phyloP scores from a whole-genome alignment of 2,329 filamentous ascomycete genomes.

The Ascochyta viciae-villosae region DNA sequence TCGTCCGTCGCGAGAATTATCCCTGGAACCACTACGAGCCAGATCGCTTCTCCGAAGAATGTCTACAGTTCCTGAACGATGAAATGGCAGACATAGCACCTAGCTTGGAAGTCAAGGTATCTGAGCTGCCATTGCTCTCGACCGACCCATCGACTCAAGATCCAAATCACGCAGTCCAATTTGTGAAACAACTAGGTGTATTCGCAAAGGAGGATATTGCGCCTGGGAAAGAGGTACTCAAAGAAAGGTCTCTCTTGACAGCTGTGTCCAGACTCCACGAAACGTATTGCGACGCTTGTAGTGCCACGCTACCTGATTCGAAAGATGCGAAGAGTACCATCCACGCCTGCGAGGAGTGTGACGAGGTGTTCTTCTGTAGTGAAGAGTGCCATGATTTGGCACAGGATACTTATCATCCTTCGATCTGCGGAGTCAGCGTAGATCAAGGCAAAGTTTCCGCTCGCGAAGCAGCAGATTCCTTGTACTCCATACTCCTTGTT shows the following conservation, averaged over 20 bases:
- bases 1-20: slow-evolving; percentile 71
- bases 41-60: slow-evolving; percentile 61
- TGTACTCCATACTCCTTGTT: slow-evolving; percentile 67
- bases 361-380: slow-evolving; percentile 68
- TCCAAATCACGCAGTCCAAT: slow-evolving; percentile 61
- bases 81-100: slow-evolving; percentile 74
- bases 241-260: slow-evolving; percentile 85
- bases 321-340: slow-evolving; percentile 27
- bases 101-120: slow-evolving; percentile 79
- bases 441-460: slow-evolving; percentile 63
- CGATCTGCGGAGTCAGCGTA: slow-evolving; percentile 62
- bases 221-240: slow-evolving; percentile 77
- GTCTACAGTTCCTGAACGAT: slow-evolving; percentile 73
- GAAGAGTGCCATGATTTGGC: slow-evolving; percentile 63
- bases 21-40: slow-evolving; percentile 69
- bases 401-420: slow-evolving; percentile 63
- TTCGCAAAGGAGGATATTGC: slow-evolving; percentile 85
- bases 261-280: slow-evolving; percentile 90
- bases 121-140: slow-evolving; percentile 74
- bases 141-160: slow-evolving; percentile 21
- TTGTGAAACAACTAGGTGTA: slow-evolving; percentile 81
- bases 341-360: slow-evolving; percentile 61
- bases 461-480: slow-evolving; percentile 64
- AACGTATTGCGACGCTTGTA: slow-evolving; percentile 87
- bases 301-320: slow-evolving; percentile 67